Conservation (phyloP, 768 basidiomycete genomes). For the Russula brevipes region DNA sequence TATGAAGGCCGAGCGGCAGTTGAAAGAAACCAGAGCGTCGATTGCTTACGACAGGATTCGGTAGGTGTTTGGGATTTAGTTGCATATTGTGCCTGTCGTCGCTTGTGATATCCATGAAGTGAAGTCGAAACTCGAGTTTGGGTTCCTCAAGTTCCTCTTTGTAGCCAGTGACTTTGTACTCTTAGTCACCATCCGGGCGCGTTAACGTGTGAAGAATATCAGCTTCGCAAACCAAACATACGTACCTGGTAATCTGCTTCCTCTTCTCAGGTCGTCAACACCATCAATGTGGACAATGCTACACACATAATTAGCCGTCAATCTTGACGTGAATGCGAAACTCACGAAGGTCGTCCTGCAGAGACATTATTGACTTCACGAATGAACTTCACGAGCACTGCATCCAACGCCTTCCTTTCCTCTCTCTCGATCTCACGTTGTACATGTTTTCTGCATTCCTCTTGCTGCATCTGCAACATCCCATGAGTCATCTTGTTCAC, state of each 20-base stretch:
- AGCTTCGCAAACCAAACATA: no score
- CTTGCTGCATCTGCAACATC: conserved; percentile 14
- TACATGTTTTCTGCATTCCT: not conserved
- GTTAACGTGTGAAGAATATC: not conserved
- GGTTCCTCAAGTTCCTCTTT: not conserved
- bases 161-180: conserved; percentile 1
- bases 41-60: not conserved
- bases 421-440: not conserved
- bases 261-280: not conserved
- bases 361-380: not conserved
- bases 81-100: conserved; percentile 13
- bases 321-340: not conserved
- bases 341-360: not conserved
- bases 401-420: not conserved
- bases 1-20: not conserved
- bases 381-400: not conserved
- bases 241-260: not conserved
- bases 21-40: not conserved
- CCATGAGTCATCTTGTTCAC: not conserved
- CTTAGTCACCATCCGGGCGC: not conserved
- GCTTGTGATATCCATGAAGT: conserved; percentile 2
- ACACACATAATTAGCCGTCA: not conserved
- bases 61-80: conserved; percentile 2
- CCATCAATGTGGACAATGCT: not conserved
- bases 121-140: not conserved